Conservation (phyloP, 352 stramenopile genomes). For the Pythium myriotylum region DNA sequence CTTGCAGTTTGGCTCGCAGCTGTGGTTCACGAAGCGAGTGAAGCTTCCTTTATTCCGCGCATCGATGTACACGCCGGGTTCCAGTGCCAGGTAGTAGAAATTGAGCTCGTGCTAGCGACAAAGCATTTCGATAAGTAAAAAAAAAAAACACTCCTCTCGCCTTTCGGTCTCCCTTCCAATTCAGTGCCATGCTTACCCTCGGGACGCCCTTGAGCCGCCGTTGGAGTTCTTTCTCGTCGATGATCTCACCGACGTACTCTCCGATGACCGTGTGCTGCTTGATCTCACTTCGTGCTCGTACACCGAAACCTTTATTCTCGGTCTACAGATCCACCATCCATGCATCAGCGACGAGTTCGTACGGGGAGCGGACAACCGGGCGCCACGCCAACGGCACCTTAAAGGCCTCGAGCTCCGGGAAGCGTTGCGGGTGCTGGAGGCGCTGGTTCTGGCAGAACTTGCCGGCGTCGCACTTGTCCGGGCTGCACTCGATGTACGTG, state of each 20-base stretch:
- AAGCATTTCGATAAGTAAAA: neutral
- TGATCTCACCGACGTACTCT: constrained; percentile 93
- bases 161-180: too few species aligned
- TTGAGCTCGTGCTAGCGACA: constrained; percentile 69
- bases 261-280: constrained; percentile 71
- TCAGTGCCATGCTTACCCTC: too few species aligned
- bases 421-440: constrained; percentile 69
- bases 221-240: constrained; percentile 84
- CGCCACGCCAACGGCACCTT: too few species aligned
- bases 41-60: constrained; percentile 91
- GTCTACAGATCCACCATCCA: constrained; percentile 36
- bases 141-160: constrained; percentile 9
- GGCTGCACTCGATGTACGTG: constrained; percentile 82
- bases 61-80: constrained; percentile 88
- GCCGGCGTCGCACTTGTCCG: constrained; percentile 43
- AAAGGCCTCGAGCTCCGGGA: constrained; percentile 72
- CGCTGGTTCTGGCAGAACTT: constrained; percentile 71
- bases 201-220: constrained; percentile 58
- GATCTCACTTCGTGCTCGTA: constrained; percentile 69
- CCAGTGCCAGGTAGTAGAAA: constrained; percentile 87
- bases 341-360: too few species aligned
- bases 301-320: constrained; percentile 84
- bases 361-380: too few species aligned
- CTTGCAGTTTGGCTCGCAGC: constrained; percentile 94
- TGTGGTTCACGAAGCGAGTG: constrained; percentile 97